A percentile compares a stretch with the other conserved stretches of the same genome.
Conservation (phyloP, 1,139 yeast species). For the Saccharomyces hybrid region DNA sequence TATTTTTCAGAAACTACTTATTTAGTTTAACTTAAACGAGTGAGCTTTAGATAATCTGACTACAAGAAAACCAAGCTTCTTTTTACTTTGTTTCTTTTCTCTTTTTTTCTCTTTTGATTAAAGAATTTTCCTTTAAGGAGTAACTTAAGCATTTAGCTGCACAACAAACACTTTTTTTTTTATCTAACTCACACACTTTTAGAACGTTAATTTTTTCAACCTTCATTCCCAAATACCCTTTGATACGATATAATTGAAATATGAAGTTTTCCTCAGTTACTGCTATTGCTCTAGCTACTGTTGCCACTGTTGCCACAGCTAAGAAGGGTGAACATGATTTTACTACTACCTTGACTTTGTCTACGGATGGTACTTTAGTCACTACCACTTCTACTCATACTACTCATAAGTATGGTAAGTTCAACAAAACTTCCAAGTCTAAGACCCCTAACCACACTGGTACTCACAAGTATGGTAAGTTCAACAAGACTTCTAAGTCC, state of each 20-base stretch:
- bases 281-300: slow-evolving; percentile 31
- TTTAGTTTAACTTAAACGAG: background rate
- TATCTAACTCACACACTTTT: background rate
- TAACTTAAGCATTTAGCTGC: slow-evolving; percentile 1
- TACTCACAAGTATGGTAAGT: slow-evolving; percentile 45
- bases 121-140: slow-evolving; percentile 1
- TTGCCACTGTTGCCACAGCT: slow-evolving; percentile 28
- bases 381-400: slow-evolving; percentile 33
- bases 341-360: slow-evolving; percentile 20
- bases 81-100: background rate
- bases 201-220: background rate
- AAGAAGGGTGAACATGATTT: slow-evolving; percentile 13
- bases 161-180: background rate
- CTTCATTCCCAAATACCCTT: background rate
- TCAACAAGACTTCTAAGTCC: slow-evolving; percentile 41
- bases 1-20: background rate
- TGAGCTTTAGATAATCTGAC: background rate
- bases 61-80: background rate
- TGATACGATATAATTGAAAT: background rate
- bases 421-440: slow-evolving; percentile 40
- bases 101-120: background rate
- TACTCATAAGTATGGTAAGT: slow-evolving; percentile 44
- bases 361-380: slow-evolving; percentile 12
- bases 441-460: slow-evolving; percentile 33
- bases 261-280: slow-evolving; percentile 37